Conservation (phyloP, 768 basidiomycete species). For the Pleurotus giganteus region DNA sequence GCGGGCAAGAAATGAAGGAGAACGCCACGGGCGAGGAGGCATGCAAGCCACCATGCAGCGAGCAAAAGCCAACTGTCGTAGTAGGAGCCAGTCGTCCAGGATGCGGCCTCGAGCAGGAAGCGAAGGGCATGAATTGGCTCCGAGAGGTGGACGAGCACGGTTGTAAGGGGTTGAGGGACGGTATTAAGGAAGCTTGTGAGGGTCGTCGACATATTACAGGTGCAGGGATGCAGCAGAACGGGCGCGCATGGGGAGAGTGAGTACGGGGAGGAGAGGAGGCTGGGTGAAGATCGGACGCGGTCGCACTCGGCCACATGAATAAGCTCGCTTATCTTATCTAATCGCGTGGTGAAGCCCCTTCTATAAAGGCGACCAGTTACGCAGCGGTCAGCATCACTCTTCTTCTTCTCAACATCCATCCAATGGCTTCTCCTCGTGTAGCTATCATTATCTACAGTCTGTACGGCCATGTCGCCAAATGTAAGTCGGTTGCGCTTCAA, state of each 20-base stretch:
- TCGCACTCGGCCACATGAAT: background rate
- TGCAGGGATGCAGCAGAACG: background rate
- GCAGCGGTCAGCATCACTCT: background rate
- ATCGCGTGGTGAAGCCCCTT: no score
- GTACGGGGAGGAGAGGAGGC: background rate
- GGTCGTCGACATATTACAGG: constrained; percentile 14
- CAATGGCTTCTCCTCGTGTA: constrained; percentile 41
- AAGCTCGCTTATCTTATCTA: background rate
- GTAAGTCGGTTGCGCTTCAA: constrained; percentile 36
- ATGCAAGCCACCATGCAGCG: constrained; percentile 75
- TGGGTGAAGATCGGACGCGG: background rate
- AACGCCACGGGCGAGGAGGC: constrained; percentile 52
- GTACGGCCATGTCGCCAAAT: constrained; percentile 69
- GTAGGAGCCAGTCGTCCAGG: constrained; percentile 53
- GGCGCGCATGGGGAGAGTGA: constrained; percentile 12
- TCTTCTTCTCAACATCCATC: background rate
- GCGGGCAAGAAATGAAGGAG: constrained; percentile 62
- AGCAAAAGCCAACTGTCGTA: constrained; percentile 67
- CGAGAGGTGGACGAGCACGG: constrained; percentile 59
- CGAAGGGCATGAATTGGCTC: constrained; percentile 48
- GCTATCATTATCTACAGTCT: constrained; percentile 74
- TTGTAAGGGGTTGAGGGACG: constrained; percentile 61
- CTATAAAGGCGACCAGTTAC: constrained; percentile 9
- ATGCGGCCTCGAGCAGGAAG: constrained; percentile 43
- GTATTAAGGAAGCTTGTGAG: constrained; percentile 50